Percentiles rank a stretch among this genome's conserved stretches.
phyloP scores from a whole-genome alignment of 805 yeast species.

The Aciculoconidium aculeatum region DNA sequence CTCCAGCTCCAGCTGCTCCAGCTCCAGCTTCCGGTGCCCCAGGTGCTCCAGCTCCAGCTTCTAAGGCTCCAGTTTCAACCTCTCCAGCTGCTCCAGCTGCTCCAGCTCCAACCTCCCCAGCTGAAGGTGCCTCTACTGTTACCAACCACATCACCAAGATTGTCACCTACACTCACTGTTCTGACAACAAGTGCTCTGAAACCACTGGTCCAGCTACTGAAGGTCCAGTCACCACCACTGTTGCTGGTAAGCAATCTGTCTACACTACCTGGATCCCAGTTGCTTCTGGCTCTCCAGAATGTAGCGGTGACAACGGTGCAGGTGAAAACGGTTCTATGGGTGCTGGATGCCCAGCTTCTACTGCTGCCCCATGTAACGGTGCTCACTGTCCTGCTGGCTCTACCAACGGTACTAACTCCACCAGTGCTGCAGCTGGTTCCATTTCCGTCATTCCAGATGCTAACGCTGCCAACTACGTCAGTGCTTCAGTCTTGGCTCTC shows the following conservation, averaged over 20 bases:
- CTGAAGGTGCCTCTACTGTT: conserved; percentile 6
- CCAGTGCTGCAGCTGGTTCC: conserved; percentile 10
- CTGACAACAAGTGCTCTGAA: conserved; percentile 20
- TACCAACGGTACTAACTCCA: conserved; percentile 9
- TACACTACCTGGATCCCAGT: conserved; percentile 38
- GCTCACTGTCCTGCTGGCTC: no score
- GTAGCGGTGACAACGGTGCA: no score
- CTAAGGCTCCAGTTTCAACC: conserved; percentile 8
- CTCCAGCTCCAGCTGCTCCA: conserved; percentile 8
- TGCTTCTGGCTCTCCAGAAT: conserved; percentile 3
- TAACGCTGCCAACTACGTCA: conserved; percentile 14
- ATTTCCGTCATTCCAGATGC: conserved; percentile 11
- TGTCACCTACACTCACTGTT: conserved; percentile 35
- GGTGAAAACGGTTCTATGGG: no score
- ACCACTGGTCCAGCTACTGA: conserved; percentile 8
- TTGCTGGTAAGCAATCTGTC: conserved; percentile 28
- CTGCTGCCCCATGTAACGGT: conserved; percentile 7
- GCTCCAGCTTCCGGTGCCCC: conserved; percentile 10
- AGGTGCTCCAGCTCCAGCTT: conserved; percentile 12
- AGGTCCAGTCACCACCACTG: conserved; percentile 24
- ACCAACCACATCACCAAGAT: conserved; percentile 7
- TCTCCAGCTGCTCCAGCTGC: conserved; percentile 4
- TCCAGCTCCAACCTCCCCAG: conserved; percentile 5
- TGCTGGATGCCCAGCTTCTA: background rate
- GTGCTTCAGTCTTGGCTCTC: conserved; percentile 23